Percentiles rank a stretch among this genome's conserved stretches.
Evolutionary conservation across 2,329 filamentous ascomycete species (phyloP).

Genomic region (Hymenoscyphus albidus): DNA sequence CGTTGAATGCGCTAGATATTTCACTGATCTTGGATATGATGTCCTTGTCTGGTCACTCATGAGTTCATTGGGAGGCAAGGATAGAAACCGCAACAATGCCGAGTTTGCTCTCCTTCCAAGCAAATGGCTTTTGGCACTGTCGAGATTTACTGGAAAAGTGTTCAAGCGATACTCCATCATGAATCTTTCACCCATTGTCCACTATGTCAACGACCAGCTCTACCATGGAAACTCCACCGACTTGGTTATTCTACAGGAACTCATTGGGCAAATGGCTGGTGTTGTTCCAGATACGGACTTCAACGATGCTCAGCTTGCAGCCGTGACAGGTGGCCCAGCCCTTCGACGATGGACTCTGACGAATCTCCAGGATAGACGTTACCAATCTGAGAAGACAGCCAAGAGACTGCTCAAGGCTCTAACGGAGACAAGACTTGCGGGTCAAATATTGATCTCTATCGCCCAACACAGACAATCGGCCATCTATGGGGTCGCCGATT

Average conservation of each 20-base stretch:
- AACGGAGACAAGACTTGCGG: conserved; percentile 71
- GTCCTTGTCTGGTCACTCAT: conserved; percentile 90
- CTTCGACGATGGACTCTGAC: conserved; percentile 78
- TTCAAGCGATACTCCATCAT: conserved; percentile 83
- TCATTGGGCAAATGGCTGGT: conserved; percentile 90
- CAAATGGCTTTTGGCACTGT: conserved; percentile 85
- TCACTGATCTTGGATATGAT: conserved; percentile 88
- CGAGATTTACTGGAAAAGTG: conserved; percentile 85
- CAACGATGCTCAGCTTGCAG: conserved; percentile 80
- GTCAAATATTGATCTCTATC: conserved; percentile 81
- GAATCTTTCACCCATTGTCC: conserved; percentile 78
- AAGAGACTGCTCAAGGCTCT: conserved; percentile 77
- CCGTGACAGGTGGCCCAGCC: conserved; percentile 80
- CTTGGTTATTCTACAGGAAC: conserved; percentile 83
- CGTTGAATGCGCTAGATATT: conserved; percentile 91
- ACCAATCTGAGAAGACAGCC: conserved; percentile 69
- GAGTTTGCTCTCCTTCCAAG: conserved; percentile 71
- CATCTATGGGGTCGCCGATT: conserved; percentile 68
- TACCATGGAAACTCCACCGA: conserved; percentile 81
- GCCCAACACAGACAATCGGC: conserved; percentile 88
- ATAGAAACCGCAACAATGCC: conserved; percentile 59
- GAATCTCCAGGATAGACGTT: conserved; percentile 76
- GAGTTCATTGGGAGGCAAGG: conserved; percentile 63
- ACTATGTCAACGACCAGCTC: conserved; percentile 85
- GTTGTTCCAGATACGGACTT: conserved; percentile 84